Conservation (phyloP, 208 protist genomes). For the Trypanosoma congolense region DNA sequence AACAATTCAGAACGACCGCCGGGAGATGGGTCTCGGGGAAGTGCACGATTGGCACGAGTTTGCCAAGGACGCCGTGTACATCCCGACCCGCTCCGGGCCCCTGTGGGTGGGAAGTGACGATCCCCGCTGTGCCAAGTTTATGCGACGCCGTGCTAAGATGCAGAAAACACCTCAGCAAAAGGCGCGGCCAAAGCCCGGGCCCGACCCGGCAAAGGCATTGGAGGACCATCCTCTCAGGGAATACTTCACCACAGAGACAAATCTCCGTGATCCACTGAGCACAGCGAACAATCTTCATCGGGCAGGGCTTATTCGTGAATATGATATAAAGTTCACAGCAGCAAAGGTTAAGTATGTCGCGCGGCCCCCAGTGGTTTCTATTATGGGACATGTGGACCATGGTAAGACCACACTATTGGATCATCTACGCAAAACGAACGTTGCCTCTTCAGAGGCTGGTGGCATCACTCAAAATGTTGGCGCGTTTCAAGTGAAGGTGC, state of each 20-base stretch:
- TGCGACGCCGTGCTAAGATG: constrained; percentile 79
- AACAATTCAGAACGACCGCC: constrained; percentile 84
- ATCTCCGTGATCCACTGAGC: constrained; percentile 75
- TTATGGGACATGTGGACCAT: constrained; percentile 99
- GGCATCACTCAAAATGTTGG: constrained; percentile 98
- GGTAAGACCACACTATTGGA: constrained; percentile 98
- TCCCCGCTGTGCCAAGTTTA: constrained; percentile 67
- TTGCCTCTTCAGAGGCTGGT: constrained; percentile 93
- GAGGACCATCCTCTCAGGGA: constrained; percentile 82
- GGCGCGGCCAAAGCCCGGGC: constrained; percentile 59
- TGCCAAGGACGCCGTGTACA: constrained; percentile 82
- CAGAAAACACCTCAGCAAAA: constrained; percentile 76
- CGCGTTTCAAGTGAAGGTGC: constrained; percentile 78
- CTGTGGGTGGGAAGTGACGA: constrained; percentile 87
- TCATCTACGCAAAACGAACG: constrained; percentile 88
- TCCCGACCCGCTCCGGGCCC: constrained; percentile 74
- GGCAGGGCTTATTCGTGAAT: constrained; percentile 70
- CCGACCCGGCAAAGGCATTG: constrained; percentile 65
- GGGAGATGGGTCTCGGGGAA: constrained; percentile 81
- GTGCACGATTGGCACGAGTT: constrained; percentile 87
- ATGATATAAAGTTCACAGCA: constrained; percentile 82
- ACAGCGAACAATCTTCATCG: constrained; percentile 75
- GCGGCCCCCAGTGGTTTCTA: constrained; percentile 93
- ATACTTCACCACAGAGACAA: constrained; percentile 82
- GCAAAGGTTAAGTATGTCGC: constrained; percentile 66